phyloP scores from a whole-genome alignment of 2,329 filamentous ascomycete species.

The Hymenoscyphus albidus region DNA sequence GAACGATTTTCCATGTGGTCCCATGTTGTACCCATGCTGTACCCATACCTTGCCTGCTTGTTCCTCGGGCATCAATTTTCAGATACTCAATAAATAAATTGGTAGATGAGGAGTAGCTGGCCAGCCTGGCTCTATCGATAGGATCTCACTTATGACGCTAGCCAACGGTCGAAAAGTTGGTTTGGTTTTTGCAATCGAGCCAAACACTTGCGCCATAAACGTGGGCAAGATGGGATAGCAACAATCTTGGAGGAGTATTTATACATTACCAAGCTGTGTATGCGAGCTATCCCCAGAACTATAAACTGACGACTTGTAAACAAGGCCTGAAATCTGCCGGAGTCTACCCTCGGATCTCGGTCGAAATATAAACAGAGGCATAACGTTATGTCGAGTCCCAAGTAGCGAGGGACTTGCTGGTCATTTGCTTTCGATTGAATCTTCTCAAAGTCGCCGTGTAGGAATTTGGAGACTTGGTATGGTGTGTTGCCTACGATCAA shows the following conservation, averaged over 20 bases:
- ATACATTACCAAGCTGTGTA: no score
- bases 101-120: neutral
- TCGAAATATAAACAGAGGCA: no score
- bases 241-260: neutral
- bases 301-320: no score
- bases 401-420: no score
- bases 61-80: neutral
- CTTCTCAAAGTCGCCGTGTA: no score
- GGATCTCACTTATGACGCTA: neutral
- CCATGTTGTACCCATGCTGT: neutral
- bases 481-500: no score
- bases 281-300: no score
- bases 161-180: neutral
- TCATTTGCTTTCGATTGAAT: no score
- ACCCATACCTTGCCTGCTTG: neutral
- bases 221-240: neutral
- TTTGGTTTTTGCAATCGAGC: neutral
- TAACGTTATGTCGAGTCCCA: no score
- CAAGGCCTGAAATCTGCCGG: no score
- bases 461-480: no score
- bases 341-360: no score
- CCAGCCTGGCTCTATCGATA: neutral
- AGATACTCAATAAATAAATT: neutral
- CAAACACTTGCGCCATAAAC: neutral
- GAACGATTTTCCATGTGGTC: neutral